A percentile compares a stretch with the other conserved stretches of the same genome.
Evolutionary conservation across 305 asterid species (phyloP).

Genomic region (Fraxinus ornus): DNA sequence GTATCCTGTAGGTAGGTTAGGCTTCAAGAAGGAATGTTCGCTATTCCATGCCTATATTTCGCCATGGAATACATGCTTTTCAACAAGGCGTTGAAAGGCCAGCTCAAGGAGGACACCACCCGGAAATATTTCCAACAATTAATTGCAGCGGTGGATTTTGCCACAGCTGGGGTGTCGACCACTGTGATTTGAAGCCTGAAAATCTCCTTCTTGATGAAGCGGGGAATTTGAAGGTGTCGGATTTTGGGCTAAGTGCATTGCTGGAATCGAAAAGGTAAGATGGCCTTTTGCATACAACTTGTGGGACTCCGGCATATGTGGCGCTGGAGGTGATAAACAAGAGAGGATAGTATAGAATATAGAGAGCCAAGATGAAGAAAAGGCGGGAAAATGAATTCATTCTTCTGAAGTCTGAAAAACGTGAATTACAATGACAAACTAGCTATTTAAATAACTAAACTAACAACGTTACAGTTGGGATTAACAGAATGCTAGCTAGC

Average conservation of each 20-base stretch:
- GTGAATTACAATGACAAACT: too few relatives aligned
- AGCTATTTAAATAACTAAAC: too few relatives aligned
- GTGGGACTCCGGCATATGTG: conserved; percentile 56
- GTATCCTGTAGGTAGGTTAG: too few relatives aligned
- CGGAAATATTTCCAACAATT: conserved; percentile 49
- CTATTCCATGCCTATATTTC: too few relatives aligned
- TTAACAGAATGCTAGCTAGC: too few relatives aligned
- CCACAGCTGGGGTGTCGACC: conserved; percentile 51
- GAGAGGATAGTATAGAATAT: conserved; percentile 28
- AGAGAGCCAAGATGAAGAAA: too few relatives aligned
- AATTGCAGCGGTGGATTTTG: conserved; percentile 51
- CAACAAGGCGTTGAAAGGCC: conserved; percentile 46
- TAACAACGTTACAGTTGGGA: too few relatives aligned
- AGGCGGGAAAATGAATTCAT: too few relatives aligned
- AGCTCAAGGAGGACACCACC: conserved; percentile 52
- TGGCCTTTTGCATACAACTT: conserved; percentile 54
- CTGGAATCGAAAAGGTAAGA: conserved; percentile 40
- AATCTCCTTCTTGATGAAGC: conserved; percentile 51
- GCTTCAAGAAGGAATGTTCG: too few relatives aligned
- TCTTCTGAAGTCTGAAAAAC: too few relatives aligned
- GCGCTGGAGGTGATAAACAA: conserved; percentile 51
- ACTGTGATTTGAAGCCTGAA: conserved; percentile 55
- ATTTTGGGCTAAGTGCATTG: conserved; percentile 50
- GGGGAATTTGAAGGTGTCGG: conserved; percentile 42
- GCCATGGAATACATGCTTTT: conserved; percentile 50